A percentile compares a stretch with the other conserved stretches of the same genome.
phyloP scores from a whole-genome alignment of 257 asterid genomes.

The Ehretia macrophylla region DNA sequence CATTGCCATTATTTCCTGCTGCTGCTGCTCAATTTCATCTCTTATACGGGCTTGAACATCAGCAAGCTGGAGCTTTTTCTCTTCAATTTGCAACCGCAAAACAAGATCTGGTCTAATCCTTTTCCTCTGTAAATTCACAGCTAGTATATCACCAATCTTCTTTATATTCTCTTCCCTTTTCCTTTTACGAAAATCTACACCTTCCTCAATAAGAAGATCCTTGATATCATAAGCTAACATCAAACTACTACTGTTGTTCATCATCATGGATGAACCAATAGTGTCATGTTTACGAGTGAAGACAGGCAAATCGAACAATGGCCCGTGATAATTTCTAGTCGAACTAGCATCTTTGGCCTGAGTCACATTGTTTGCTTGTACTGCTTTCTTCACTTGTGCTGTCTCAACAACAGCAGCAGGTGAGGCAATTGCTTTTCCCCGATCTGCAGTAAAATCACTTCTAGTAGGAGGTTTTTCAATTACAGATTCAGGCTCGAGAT shows the following conservation, averaged over 20 bases:
- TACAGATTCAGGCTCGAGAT: constrained; percentile 51
- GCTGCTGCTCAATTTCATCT: constrained; percentile 94
- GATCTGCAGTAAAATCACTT: constrained; percentile 58
- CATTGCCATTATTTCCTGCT: constrained; percentile 95
- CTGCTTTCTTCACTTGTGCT: constrained; percentile 56
- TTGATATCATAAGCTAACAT: constrained; percentile 74
- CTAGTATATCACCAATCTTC: constrained; percentile 39
- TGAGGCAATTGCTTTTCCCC: constrained; percentile 70
- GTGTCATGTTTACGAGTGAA: constrained; percentile 89
- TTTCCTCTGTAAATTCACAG: constrained; percentile 92
- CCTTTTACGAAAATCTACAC: constrained; percentile 60
- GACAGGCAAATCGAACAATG: constrained; percentile 91
- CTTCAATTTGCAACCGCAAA: constrained; percentile 83
- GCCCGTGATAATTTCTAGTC: constrained; percentile 89
- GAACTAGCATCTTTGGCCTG: constrained; percentile 74
- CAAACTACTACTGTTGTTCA: constrained; percentile 66
- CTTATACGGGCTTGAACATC: constrained; percentile 90
- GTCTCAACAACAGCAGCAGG: constrained; percentile 51
- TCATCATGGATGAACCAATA: constrained; percentile 72
- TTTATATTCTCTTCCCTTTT: constrained; percentile 74
- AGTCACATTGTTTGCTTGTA: constrained; percentile 47
- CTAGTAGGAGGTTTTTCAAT: constrained; percentile 52
- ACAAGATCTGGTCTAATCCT: constrained; percentile 91
- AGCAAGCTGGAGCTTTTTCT: constrained; percentile 84
- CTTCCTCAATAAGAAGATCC: constrained; percentile 83